Base-by-base conservation (phyloP, 148 eudicot species). In the Cornus controversa region DNA sequence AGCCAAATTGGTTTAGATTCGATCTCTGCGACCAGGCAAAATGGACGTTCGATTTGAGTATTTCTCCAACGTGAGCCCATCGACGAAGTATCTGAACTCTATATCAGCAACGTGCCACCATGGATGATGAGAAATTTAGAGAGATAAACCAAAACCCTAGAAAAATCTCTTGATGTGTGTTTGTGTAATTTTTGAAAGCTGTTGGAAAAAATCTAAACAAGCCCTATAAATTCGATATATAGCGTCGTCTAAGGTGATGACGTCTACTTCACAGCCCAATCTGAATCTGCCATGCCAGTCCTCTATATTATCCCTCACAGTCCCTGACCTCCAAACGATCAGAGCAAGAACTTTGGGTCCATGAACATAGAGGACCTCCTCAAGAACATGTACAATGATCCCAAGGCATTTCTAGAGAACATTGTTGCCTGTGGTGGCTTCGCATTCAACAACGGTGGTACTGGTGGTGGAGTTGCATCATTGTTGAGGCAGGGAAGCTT, bases 321-420 rank as follows among this genome's bases (percentile, higher is more conserved):
- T 50, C 14, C 28, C 80, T 25, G 81, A 78, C 42, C 64, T 76
- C 60, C 74, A 71, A 22, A 28, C 34, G 79, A 69, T 77, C 80
- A 69, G 62, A 62, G 60, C 70, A 81, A 57, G 40, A 36, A 25
- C 69, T 75, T 80, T 18, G 84, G 83, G 4, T 85, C 88, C 58
- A 85, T 83, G 84, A 85, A 81, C 82, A 90, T 90, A 90, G 93
- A 90, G 27, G 89, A 90, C 0, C n/a, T 87, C 28, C 77, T 90
- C 53, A 79, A 78, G 75, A 86, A 86, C 74, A 86, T 90, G 24
- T 90, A 86, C 71, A 50, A 84, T 73, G 90, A 89, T 11, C 27
- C 87, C 20, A 85, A 68, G 42, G 26, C 75, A 4, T 54, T 71
- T 42, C 68, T 80, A 15, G 79, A 63, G 11, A 50, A 68, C 74